Percentiles rank a stretch among this genome's conserved stretches.
These are phyloP conservation scores for Leishmania tropica DNA, from an alignment of 208 protist genomes.

Conservation along the genomic window DNA sequence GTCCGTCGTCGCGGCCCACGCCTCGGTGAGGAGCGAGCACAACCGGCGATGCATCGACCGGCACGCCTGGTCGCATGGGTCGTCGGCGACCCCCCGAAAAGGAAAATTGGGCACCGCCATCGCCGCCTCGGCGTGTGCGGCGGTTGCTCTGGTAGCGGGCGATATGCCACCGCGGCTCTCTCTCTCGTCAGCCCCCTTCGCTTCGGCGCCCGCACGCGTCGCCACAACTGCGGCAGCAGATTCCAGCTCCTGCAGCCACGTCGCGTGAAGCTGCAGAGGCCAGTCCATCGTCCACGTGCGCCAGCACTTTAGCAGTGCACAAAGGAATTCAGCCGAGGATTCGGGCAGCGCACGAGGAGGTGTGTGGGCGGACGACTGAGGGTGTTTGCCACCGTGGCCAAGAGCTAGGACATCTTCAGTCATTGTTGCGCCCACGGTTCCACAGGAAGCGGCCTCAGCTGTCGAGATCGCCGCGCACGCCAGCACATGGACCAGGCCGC, in stretches of 20 bases:
- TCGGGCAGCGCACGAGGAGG: not conserved
- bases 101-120: not conserved
- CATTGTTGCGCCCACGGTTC: not conserved
- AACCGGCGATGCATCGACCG: constrained; percentile 5
- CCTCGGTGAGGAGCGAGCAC: constrained; percentile 12
- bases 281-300: constrained; percentile 17
- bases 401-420: not conserved
- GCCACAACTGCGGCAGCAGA: too few species aligned
- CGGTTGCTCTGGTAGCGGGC: not conserved
- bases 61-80: not conserved
- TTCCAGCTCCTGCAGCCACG: not conserved
- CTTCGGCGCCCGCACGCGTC: not conserved
- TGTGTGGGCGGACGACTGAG: not conserved
- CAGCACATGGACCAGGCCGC: not conserved
- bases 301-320: constrained; percentile 22
- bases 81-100: not conserved
- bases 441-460: not conserved
- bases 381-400: not conserved
- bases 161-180: not conserved
- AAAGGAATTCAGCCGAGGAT: constrained; percentile 10
- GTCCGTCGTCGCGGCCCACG: constrained; percentile 13
- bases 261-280: not conserved
- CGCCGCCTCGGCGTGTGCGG: not conserved
- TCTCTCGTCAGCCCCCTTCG: not conserved
- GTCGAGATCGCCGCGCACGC: not conserved